Base-by-base conservation (phyloP, 164 flowering plant genomes). In the Aristolochia fimbriata region DNA sequence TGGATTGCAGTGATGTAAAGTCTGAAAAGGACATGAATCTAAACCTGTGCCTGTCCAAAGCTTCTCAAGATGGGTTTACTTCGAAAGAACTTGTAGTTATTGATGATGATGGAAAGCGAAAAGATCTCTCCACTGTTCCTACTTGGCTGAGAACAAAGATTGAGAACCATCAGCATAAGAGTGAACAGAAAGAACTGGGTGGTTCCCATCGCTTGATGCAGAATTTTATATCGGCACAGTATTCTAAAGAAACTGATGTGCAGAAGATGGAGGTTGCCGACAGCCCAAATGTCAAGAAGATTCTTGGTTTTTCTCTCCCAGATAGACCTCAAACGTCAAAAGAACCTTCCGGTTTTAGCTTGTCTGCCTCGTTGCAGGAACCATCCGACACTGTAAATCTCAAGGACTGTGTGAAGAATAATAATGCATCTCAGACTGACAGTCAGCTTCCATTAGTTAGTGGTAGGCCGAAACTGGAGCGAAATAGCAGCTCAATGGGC, bases 291-390 rank as follows among this genome's bases (percentile, higher is more conserved):
- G 62, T 47, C 62, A 70, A 59, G 55, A 86, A 82, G 65, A 76
- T 81, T 70, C 70, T 80, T 61, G 91, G 94, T n/a, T 56, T 82
- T 76, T 77, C 96, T 41, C 74, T 83, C 59, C 76, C 77, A 59
- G 80, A 69, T 24, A 72, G 68, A n/a, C 60, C 81, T 60, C 60
- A 30, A 47, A 57, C 56, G 24, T 59, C 67, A 11, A 71, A 72
- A 63, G 72, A 75, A 9, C 77, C 67, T 33, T 47, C 66, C 15
- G 69, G 68, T 14, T 24, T 68, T 66, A 57, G 31, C 67, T 16
- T 27, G 68, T 46, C 65, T 68, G 55, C 53, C 65, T 37, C 43
- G 8, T 37, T 37, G 43, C 43, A 37, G 43, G 43, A 37, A 37
- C 43, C 43, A 37, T 37, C 43, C 4, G 10, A 37, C 25, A 65